Evolutionary conservation across 345 rosid species (phyloP).

Genomic region (Anacardium occidentale): DNA sequence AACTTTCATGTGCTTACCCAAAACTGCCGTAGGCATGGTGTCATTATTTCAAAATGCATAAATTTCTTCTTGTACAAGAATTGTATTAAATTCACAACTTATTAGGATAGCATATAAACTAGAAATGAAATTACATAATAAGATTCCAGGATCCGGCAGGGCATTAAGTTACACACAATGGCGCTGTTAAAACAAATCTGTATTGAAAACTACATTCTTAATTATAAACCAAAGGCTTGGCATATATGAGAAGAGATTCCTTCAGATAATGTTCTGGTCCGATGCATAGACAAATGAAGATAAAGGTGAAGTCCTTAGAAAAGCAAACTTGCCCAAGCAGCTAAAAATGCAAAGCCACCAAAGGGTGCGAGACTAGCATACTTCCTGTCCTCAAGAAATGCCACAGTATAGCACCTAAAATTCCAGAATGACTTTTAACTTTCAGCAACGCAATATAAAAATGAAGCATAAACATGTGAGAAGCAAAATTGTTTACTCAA

Average conservation of each 20-base stretch:
- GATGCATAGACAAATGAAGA: background rate
- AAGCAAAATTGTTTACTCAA: background rate
- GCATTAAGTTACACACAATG: background rate
- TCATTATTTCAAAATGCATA: background rate
- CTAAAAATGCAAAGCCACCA: conserved; percentile 85
- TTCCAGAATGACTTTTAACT: background rate
- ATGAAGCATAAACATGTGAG: background rate
- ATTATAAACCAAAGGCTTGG: background rate
- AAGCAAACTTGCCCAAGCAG: conserved; percentile 83
- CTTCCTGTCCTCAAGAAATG: conserved; percentile 75
- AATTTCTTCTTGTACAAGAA: background rate
- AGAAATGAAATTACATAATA: background rate
- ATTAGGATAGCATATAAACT: background rate
- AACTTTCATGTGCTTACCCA: background rate
- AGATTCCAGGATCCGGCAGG: background rate
- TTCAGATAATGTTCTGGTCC: background rate
- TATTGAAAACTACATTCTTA: background rate
- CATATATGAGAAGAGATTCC: background rate
- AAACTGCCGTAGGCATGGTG: background rate
- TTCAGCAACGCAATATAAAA: background rate
- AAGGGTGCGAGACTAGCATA: conserved; percentile 78
- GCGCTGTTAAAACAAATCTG: background rate
- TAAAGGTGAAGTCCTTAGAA: conserved; percentile 49
- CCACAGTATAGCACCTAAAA: conserved; percentile 81
- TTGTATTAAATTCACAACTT: background rate